phyloP scores from a whole-genome alignment of 148 eudicot genomes.

The Heliosperma pusillum region DNA sequence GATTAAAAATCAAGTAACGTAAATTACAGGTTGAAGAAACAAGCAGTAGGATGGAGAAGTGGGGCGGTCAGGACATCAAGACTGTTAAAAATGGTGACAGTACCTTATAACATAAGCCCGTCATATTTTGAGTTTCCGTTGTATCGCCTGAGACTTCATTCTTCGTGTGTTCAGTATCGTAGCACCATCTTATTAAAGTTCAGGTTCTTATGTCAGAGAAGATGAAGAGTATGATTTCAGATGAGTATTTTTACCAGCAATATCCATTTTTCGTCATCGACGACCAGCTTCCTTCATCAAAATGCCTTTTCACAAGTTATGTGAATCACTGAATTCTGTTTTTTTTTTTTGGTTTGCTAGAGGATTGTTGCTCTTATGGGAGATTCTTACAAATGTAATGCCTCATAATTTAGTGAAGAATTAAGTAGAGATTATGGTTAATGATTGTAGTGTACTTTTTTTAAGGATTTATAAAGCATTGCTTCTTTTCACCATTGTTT shows the following conservation, averaged over 20 bases:
- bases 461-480: too few species aligned
- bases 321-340: background rate
- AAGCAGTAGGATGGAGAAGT: conserved; percentile 52
- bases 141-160: conserved; percentile 1
- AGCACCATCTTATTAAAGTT: background rate
- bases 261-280: background rate
- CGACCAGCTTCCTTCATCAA: background rate
- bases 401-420: background rate
- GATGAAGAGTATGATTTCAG: background rate
- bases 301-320: background rate
- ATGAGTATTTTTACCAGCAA: background rate
- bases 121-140: background rate
- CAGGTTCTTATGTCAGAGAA: background rate
- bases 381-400: background rate
- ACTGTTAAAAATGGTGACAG: conserved; percentile 16
- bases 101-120: conserved; percentile 1
- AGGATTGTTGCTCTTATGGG: background rate
- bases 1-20: background rate
- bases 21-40: conserved; percentile 61
- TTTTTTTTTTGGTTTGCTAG: background rate
- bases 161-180: background rate
- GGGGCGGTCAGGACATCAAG: conserved; percentile 62
- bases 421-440: background rate
- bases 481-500: too few species aligned
- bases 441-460: too few species aligned